Evolutionary conservation across 78 protist species (phyloP), one percentile per base, ranked within the genome.

Genomic region (Creolimax fragrantissima): DNA sequence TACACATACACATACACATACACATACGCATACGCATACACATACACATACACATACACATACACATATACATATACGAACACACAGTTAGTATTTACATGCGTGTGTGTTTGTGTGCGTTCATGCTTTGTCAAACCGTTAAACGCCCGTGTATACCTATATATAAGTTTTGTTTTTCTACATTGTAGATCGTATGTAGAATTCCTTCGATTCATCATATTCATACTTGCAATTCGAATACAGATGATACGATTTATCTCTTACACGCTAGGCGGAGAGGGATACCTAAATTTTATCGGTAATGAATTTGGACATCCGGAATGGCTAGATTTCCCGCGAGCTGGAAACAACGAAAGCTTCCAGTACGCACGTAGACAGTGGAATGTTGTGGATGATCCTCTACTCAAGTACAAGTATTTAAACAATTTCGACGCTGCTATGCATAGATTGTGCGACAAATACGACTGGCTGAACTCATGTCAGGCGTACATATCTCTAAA

Each of bases 241-340:
- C 5, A n/a, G 35, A 7, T 81, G 67, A 43, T 91, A 2, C 93
- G 96, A 32, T 67, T 96, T 32, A 74, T 98, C 37, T 97, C 99
- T 3, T 66, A 66, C 35, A 45, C 95, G 3, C 93, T 97, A n/a
- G 99, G 97, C 17, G 99, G 98, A 32, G 97, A 98, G 81, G 99
- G 97, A 42, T 96, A 95, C n/a, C 97, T 98, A 44, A 96, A 88
- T 83, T 97, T 98, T 88, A 96, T 97, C 95, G 99, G 99, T 74
- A 98, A 98, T 89, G 99, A 98, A 93, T 98, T 97, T 58, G 99
- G 99, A 32, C 99, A 98, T 90, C 99, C 99, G 37, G 99, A 98
- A 92, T 98, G 99, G 99, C 95, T 98, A 3, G 99, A 98, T 90
- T 97, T 98, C 81, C 99, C 99, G 43, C 90, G 98, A 35, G 96